These are phyloP conservation scores for Epichloe elymi DNA, from an alignment of 2,329 filamentous ascomycete species.

Conservation along the genomic window DNA sequence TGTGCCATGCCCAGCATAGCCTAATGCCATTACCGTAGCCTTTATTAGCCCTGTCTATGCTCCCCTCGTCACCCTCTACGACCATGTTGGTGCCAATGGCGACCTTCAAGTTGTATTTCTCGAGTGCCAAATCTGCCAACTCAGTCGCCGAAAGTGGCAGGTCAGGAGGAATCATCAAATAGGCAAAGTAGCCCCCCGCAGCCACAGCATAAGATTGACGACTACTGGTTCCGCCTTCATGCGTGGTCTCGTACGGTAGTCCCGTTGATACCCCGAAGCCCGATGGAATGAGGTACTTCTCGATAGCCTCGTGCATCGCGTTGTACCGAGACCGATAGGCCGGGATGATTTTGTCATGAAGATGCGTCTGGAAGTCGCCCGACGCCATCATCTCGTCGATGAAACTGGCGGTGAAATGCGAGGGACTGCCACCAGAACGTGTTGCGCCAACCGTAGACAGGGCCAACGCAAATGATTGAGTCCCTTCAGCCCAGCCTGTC, in stretches of 20 bases:
- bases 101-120: constrained; percentile 53
- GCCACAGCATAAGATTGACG: neutral
- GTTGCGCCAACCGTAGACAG: constrained; percentile 40
- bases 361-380: constrained; percentile 10
- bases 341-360: constrained; percentile 9
- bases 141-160: neutral
- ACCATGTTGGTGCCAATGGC: constrained; percentile 60
- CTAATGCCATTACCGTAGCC: constrained; percentile 48
- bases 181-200: constrained; percentile 2
- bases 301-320: constrained; percentile 8
- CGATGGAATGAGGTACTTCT: constrained; percentile 9
- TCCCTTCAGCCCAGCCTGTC: constrained; percentile 79
- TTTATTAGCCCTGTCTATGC: constrained; percentile 15
- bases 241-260: constrained; percentile 5
- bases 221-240: neutral
- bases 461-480: constrained; percentile 37
- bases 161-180: neutral
- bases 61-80: constrained; percentile 42
- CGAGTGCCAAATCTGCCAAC: constrained; percentile 26
- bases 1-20: constrained; percentile 62
- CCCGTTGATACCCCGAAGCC: constrained; percentile 8
- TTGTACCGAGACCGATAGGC: constrained; percentile 10
- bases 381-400: constrained; percentile 10
- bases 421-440: constrained; percentile 43
- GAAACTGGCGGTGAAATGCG: neutral